phyloP scores from a whole-genome alignment of 768 basidiomycete species.

The Chalciporus sphaerocephalus region DNA sequence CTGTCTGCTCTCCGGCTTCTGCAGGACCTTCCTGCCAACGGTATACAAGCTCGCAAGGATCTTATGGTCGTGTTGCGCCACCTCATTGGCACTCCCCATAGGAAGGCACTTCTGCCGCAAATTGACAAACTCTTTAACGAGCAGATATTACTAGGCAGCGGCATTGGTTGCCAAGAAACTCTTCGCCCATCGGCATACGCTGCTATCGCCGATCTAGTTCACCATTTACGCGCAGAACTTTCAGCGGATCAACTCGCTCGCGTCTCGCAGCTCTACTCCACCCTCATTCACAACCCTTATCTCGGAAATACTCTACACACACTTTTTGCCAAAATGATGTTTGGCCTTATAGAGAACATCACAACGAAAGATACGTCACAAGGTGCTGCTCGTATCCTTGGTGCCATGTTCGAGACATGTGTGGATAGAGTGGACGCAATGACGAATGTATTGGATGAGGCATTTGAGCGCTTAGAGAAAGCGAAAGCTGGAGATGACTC shows the following conservation, averaged over 20 bases:
- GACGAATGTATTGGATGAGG: constrained; percentile 50
- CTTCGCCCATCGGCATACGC: constrained; percentile 79
- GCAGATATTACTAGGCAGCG: constrained; percentile 79
- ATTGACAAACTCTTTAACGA: constrained; percentile 91
- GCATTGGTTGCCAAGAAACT: constrained; percentile 80
- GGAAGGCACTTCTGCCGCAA: constrained; percentile 72
- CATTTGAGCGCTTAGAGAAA: constrained; percentile 46
- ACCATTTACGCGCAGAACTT: constrained; percentile 84
- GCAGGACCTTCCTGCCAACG: constrained; percentile 89
- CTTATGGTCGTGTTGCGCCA: constrained; percentile 90
- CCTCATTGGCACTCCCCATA: constrained; percentile 72
- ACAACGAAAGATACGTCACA: constrained; percentile 67
- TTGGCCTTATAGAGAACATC: constrained; percentile 82
- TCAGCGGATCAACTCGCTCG: constrained; percentile 68
- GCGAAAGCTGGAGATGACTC: constrained; percentile 37
- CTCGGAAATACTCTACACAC: constrained; percentile 79
- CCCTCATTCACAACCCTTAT: constrained; percentile 84
- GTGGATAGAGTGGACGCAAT: constrained; percentile 83
- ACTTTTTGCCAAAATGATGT: constrained; percentile 88
- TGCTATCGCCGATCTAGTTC: constrained; percentile 88
- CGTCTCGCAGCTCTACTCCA: constrained; percentile 80
- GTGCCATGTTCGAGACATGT: constrained; percentile 74
- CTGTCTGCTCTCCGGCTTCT: constrained; percentile 79
- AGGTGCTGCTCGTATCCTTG: constrained; percentile 65
- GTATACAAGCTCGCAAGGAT: constrained; percentile 83